Evolutionary conservation across 768 basidiomycete species (phyloP), one percentile per base, ranked within the genome.

Genomic region (Tephrocybe sp.): DNA sequence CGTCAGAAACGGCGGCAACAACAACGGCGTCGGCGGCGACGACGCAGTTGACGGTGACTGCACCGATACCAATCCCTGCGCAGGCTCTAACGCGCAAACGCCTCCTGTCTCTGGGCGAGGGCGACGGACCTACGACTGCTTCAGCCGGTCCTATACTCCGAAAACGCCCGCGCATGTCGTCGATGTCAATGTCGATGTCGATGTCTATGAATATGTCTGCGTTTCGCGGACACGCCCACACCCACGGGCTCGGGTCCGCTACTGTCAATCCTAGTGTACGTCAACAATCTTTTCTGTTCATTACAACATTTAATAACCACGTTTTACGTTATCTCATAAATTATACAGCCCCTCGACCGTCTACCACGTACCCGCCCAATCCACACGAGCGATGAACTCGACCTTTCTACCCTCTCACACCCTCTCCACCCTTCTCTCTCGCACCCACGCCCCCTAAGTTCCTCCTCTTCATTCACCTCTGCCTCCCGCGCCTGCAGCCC

Each of bases 81-180:
- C n/a, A n/a, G n/a, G n/a, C n/a, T n/a, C n/a, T n/a, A n/a, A n/a
- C 60, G 9, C 64, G 69, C 46, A 69, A 70, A 47, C 69, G 69
- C 47, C 64, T 67, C 38, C 52, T 66, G 30, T 72, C 69, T 15
- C 66, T 56, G 34, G 58, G 55, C 5, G 67, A 68, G 27, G 62
- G 60, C n/a, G 36, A 19, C 35, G 42, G n/a, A 5, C 21, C 38
- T 1, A 41, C 36, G 21, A 28, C 37, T 30, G 27, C 28, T 18
- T 56, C 61, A 21, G 44, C 60, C 26, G 49, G 49, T n/a, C 54
- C 60, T 13, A 48, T 51, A 15, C 59, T 61, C n/a, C 53, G 63
- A 38, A 68, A 70, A 42, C 61, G 69, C 25, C 67, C 67, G 47
- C 65, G 67, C 13, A 15, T 68, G 27, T 69, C 69, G 35, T 62